Conservation (phyloP, 345 rosid species). For the Triadica sebifera region DNA sequence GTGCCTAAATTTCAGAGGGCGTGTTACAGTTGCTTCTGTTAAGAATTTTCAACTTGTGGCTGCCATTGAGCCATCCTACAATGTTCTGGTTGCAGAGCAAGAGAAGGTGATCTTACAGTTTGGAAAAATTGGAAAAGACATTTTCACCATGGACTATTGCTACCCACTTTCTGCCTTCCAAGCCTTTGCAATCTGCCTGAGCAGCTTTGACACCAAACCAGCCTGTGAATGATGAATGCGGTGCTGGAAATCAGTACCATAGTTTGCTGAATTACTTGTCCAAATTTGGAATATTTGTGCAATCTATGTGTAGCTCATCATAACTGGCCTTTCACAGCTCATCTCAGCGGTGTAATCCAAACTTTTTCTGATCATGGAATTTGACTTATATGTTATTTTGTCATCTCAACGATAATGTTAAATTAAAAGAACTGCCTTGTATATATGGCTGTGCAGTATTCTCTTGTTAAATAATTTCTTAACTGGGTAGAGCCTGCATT, state of each 20-base stretch:
- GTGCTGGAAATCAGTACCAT: slow-evolving; percentile 1
- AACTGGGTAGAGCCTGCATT: slow-evolving; percentile 1
- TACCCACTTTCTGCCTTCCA: slow-evolving; percentile 92
- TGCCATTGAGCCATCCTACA: slow-evolving; percentile 56
- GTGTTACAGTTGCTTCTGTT: slow-evolving; percentile 96
- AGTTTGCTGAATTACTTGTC: slow-evolving; percentile 15
- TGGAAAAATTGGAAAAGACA: slow-evolving; percentile 91
- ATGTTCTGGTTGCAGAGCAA: slow-evolving; percentile 56
- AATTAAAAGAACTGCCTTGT: slow-evolving; percentile 10
- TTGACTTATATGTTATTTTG: slow-evolving; percentile 23
- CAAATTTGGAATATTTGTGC: slow-evolving; percentile 12
- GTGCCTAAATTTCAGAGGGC: slow-evolving; percentile 94
- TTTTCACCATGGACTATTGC: slow-evolving; percentile 91
- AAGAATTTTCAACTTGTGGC: slow-evolving; percentile 95
- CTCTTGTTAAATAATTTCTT: not conserved
- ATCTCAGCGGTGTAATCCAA: slow-evolving; percentile 1
- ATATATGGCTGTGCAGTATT: not conserved
- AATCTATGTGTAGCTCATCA: slow-evolving; percentile 13
- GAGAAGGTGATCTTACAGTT: slow-evolving; percentile 85
- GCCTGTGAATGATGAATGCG: slow-evolving; percentile 62
- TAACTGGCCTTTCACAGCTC: slow-evolving; percentile 8
- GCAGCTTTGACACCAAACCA: slow-evolving; percentile 97
- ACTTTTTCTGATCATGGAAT: slow-evolving; percentile 15
- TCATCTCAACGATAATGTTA: not conserved
- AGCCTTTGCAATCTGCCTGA: slow-evolving; percentile 86